Evolutionary conservation across 169 alveolate species (phyloP).

Genomic region (Cryptosporidium baileyi): DNA sequence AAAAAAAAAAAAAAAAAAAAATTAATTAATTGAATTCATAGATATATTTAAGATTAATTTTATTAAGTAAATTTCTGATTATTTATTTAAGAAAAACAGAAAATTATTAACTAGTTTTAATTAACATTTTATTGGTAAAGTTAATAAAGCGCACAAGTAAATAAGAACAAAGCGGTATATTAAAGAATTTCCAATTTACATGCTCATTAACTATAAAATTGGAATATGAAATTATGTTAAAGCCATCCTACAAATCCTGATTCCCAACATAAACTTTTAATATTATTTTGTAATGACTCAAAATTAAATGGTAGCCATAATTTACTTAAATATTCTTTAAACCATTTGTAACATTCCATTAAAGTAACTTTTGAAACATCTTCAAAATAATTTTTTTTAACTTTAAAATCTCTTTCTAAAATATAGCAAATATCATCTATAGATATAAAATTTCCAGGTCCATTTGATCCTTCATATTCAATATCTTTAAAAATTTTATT

Average conservation of each 20-base stretch:
- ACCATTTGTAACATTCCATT: slow-evolving; percentile 25
- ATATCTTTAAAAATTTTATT: not conserved
- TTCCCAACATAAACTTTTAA: slow-evolving; percentile 51
- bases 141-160: no score
- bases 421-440: slow-evolving; percentile 65
- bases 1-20: no score
- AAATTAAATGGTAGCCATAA: slow-evolving; percentile 51
- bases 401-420: slow-evolving; percentile 54
- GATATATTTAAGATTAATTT: not conserved
- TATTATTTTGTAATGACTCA: not conserved
- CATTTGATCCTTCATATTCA: not conserved
- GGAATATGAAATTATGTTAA: not conserved
- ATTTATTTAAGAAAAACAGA: not conserved
- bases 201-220: not conserved
- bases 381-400: slow-evolving; percentile 27
- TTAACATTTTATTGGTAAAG: not conserved
- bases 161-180: no score
- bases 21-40: no score
- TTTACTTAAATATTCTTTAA: slow-evolving; percentile 12
- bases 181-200: not conserved
- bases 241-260: slow-evolving; percentile 67
- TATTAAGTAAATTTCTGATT: not conserved
- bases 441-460: slow-evolving; percentile 3
- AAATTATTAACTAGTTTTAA: not conserved
- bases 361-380: slow-evolving; percentile 43